These are phyloP conservation scores for Wickerhamomyces pijperi DNA, from an alignment of 805 yeast genomes.

Conservation along the genomic window DNA sequence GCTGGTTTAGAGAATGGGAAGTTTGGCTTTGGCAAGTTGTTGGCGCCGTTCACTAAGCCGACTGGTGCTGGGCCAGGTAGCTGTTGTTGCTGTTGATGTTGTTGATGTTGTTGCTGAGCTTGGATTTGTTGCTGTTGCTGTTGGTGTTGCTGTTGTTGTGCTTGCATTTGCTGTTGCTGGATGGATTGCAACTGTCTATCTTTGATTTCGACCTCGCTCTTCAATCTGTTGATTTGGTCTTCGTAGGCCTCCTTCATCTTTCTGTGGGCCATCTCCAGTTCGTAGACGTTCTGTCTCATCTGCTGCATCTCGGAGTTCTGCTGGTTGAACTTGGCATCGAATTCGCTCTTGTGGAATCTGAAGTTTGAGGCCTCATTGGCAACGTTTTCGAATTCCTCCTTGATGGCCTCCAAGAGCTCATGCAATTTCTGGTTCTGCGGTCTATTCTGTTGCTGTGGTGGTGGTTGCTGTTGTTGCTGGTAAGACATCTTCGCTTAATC, in stretches of 20 bases:
- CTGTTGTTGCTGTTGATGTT: slow-evolving; percentile 11
- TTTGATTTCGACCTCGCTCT: slow-evolving; percentile 73
- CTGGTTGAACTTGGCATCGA: slow-evolving; percentile 80
- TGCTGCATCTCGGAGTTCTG: slow-evolving; percentile 90
- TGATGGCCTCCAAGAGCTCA: slow-evolving; percentile 84
- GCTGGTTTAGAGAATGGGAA: slow-evolving; percentile 8
- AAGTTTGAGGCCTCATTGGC: slow-evolving; percentile 77
- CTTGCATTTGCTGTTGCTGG: slow-evolving; percentile 34
- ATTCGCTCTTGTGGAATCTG: slow-evolving; percentile 86
- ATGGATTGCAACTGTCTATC: slow-evolving; percentile 42
- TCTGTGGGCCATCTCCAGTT: slow-evolving; percentile 87
- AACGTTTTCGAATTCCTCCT: slow-evolving; percentile 80
- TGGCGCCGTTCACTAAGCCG: slow-evolving; percentile 16
- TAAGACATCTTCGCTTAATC: too few species aligned
- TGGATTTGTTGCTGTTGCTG: slow-evolving; percentile 6
- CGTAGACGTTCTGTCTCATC: slow-evolving; percentile 87
- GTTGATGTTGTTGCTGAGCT: slow-evolving; percentile 6
- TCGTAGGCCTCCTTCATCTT: slow-evolving; percentile 94
- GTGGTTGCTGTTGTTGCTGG: not conserved
- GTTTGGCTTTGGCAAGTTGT: slow-evolving; percentile 16
- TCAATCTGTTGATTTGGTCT: slow-evolving; percentile 78
- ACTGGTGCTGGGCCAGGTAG: slow-evolving; percentile 18
- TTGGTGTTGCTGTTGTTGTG: slow-evolving; percentile 18
- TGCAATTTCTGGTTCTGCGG: slow-evolving; percentile 33
- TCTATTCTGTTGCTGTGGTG: slow-evolving; percentile 9